A percentile compares a stretch with the other conserved stretches of the same genome.
phyloP scores from a whole-genome alignment of 495 filamentous ascomycete genomes.

The Echria macrotheca region DNA sequence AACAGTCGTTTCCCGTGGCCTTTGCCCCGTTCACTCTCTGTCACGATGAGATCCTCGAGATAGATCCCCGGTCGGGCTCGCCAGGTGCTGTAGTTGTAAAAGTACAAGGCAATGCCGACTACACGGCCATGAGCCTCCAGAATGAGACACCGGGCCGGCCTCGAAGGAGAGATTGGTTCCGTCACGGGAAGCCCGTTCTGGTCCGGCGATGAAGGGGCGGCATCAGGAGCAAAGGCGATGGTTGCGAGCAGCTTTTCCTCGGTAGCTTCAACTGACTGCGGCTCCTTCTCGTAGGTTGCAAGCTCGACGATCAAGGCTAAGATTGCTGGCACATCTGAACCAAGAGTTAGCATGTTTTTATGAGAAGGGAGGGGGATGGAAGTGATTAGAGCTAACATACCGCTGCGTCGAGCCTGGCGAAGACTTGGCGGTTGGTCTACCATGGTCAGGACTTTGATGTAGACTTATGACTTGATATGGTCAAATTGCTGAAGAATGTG shows the following conservation, averaged over 20 bases:
- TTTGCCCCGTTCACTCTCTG: slow-evolving; percentile 58
- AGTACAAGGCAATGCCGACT: slow-evolving; percentile 56
- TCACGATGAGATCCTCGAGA: slow-evolving; percentile 88
- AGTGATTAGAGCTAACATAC: not conserved
- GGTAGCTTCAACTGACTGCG: slow-evolving; percentile 73
- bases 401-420: too few species aligned
- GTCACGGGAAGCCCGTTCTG: slow-evolving; percentile 31
- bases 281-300: slow-evolving; percentile 77
- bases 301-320: slow-evolving; percentile 81
- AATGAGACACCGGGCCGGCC: slow-evolving; percentile 44
- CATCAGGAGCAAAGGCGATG: slow-evolving; percentile 65
- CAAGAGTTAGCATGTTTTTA: not conserved
- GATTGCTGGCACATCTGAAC: slow-evolving; percentile 72
- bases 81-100: slow-evolving; percentile 72
- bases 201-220: slow-evolving; percentile 33
- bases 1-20: slow-evolving; percentile 79
- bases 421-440: too few species aligned
- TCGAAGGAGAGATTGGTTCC: slow-evolving; percentile 35
- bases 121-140: slow-evolving; percentile 37
- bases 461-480: too few species aligned
- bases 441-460: too few species aligned
- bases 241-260: slow-evolving; percentile 64
- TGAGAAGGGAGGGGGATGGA: not conserved
- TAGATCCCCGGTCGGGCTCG: slow-evolving; percentile 80
- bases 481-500: too few species aligned